phyloP scores from a whole-genome alignment of 768 basidiomycete genomes.

The Boletus speciosus region DNA sequence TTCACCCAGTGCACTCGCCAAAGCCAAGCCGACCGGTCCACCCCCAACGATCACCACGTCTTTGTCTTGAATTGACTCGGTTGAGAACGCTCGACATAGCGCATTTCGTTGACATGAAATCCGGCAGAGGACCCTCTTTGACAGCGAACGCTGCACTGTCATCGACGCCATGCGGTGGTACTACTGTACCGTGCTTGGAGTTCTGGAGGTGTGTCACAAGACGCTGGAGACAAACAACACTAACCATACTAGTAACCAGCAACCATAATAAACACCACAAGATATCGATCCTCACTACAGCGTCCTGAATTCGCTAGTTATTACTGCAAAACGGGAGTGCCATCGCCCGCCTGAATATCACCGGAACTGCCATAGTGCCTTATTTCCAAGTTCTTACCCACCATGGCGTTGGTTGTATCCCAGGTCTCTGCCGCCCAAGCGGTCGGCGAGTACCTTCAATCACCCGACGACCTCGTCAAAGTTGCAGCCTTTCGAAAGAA shows the following conservation, averaged over 20 bases:
- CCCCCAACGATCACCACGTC: conserved; percentile 96
- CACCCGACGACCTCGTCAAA: conserved; percentile 90
- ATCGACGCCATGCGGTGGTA: conserved; percentile 6
- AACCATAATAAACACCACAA: too few relatives aligned
- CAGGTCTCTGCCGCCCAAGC: conserved; percentile 78
- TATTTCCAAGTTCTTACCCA: neutral
- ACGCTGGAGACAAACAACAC: neutral
- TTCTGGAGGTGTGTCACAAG: too few relatives aligned
- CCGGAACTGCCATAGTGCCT: neutral
- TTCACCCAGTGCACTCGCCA: conserved; percentile 82
- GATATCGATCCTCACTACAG: neutral
- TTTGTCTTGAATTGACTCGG: conserved; percentile 43
- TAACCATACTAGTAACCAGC: neutral
- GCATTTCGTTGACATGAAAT: conserved; percentile 3
- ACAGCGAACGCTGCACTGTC: conserved; percentile 3
- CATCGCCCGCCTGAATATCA: neutral
- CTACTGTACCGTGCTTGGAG: too few relatives aligned
- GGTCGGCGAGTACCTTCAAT: conserved; percentile 86
- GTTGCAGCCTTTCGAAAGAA: conserved; percentile 88
- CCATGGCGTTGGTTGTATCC: conserved; percentile 44
- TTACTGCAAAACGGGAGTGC: neutral
- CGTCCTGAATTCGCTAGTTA: too few relatives aligned
- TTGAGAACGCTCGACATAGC: conserved; percentile 16
- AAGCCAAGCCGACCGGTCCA: conserved; percentile 85
- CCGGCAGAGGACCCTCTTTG: conserved; percentile 1